Conservation (phyloP, 164 flowering plant genomes). For the Dillenia turbinata region DNA sequence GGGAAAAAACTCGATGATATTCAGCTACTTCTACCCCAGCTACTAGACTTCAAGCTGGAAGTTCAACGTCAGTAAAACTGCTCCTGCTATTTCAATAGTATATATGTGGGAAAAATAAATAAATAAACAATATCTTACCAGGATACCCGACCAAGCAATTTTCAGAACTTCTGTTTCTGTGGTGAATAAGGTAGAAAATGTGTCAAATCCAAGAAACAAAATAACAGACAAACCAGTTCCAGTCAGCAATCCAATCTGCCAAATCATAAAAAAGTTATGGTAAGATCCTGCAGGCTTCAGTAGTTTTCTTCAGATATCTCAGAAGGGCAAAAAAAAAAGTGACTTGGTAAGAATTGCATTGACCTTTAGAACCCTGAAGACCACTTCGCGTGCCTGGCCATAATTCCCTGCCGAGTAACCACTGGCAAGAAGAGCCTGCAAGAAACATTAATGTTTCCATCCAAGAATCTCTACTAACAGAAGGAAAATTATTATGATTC, state of each 20-base stretch:
- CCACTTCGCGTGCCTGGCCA: constrained; percentile 56
- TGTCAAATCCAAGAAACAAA: constrained; percentile 68
- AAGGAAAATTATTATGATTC: too few relatives aligned
- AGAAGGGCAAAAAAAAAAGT: not conserved
- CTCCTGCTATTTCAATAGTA: too few relatives aligned
- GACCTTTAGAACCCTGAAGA: constrained; percentile 67
- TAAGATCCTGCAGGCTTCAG: too few relatives aligned
- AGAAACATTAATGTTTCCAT: constrained; percentile 9
- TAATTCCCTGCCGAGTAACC: constrained; percentile 62
- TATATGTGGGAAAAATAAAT: too few relatives aligned
- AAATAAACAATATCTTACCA: constrained; percentile 43
- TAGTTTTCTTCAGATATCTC: too few relatives aligned
- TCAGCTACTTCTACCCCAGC: too few relatives aligned
- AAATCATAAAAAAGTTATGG: not conserved
- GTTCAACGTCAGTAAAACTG: too few relatives aligned
- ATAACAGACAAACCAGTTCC: constrained; percentile 57
- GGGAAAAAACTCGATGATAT: too few relatives aligned
- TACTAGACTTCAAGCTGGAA: too few relatives aligned
- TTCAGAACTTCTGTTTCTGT: constrained; percentile 66
- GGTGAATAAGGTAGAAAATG: constrained; percentile 60
- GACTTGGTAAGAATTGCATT: not conserved
- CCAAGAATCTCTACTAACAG: too few relatives aligned
- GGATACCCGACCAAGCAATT: constrained; percentile 65
- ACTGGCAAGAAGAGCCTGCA: constrained; percentile 86
- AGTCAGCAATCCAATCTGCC: constrained; percentile 67